Evolutionary conservation across 2,329 filamentous ascomycete species (phyloP).

Genomic region (Fusarium proliferatum): DNA sequence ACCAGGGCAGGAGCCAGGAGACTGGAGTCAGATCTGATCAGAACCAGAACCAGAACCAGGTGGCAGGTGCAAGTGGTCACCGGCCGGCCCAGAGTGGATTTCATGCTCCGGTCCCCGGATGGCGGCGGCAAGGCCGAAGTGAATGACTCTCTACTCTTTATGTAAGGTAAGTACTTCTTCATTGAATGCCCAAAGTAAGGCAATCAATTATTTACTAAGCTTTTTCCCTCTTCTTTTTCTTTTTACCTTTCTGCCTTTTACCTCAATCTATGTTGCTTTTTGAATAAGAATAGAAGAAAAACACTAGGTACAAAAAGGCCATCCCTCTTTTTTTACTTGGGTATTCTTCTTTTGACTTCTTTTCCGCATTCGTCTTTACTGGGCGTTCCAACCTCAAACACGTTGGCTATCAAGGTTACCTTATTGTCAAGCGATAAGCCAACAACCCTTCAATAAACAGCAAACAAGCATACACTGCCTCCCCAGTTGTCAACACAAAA

Average conservation of each 20-base stretch:
- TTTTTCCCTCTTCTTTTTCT: not conserved
- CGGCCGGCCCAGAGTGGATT: conserved; percentile 18
- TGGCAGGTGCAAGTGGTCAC: conserved; percentile 29
- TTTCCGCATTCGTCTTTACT: not conserved
- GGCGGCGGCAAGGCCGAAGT: conserved; percentile 28
- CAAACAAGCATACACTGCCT: not conserved
- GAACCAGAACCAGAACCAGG: not conserved
- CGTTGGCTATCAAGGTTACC: not conserved
- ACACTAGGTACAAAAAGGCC: not conserved
- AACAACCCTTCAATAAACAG: not conserved
- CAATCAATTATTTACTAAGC: not conserved
- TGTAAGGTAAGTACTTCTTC: not conserved
- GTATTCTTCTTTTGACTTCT: not conserved
- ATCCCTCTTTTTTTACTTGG: not conserved
- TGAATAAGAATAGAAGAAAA: not conserved
- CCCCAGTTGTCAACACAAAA: not conserved
- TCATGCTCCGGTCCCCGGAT: conserved; percentile 24
- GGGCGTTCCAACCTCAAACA: not conserved
- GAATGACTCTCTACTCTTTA: conserved; percentile 17
- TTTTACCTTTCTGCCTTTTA: not conserved
- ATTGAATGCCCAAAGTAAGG: not conserved
- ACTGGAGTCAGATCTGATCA: not conserved
- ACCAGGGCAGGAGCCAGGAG: conserved; percentile 16
- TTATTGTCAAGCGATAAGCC: conserved; percentile 3
- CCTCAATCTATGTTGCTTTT: not conserved